These are phyloP conservation scores for Cryptococcus wingfieldii DNA, from an alignment of 1,284 basidiomycete species.

Conservation along the genomic window DNA sequence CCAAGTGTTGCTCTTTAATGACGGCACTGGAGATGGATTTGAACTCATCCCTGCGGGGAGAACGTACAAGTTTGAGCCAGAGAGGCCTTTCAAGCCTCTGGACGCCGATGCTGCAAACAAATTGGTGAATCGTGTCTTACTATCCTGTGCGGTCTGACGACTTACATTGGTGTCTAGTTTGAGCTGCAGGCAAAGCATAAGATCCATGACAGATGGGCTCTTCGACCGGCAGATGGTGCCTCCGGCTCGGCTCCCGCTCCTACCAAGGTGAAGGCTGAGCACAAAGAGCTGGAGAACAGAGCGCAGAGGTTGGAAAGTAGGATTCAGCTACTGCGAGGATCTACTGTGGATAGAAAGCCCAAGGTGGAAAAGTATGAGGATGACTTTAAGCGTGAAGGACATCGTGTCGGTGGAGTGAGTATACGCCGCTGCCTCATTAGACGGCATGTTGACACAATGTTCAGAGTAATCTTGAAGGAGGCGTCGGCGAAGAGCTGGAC, in stretches of 20 bases:
- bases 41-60: conserved; percentile 40
- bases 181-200: conserved; percentile 41
- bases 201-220: conserved; percentile 41
- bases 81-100: conserved; percentile 41
- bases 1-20: conserved; percentile 39
- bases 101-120: conserved; percentile 44
- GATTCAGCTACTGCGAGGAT: conserved; percentile 22
- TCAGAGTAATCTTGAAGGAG: conserved; percentile 39
- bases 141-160: not conserved
- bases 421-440: not conserved
- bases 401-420: conserved; percentile 33
- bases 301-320: conserved; percentile 29
- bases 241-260: not conserved
- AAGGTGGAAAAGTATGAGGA: conserved; percentile 37
- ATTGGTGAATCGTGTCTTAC: conserved; percentile 20
- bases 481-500: conserved; percentile 43
- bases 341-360: conserved; percentile 8
- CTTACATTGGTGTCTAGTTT: conserved; percentile 18
- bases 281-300: conserved; percentile 19
- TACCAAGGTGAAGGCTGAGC: conserved; percentile 17
- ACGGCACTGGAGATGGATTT: conserved; percentile 34
- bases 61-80: conserved; percentile 41
- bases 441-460: not conserved
- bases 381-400: conserved; percentile 35
- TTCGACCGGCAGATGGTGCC: conserved; percentile 16